Evolutionary conservation across 169 alveolate species (phyloP), one percentile per base, ranked within the genome.

Genomic region (Plasmodium coatneyi): DNA sequence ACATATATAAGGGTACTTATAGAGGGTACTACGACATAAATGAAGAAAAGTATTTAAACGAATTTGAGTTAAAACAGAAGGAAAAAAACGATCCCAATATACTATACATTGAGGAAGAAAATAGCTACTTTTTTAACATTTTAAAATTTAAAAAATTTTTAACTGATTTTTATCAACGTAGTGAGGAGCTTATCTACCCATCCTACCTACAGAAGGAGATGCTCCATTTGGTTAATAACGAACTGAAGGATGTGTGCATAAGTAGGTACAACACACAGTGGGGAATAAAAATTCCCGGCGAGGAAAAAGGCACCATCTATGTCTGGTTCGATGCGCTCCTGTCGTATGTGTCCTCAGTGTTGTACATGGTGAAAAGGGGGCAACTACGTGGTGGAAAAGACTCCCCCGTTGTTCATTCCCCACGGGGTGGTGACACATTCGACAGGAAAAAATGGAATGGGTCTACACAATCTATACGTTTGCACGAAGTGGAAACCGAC

Each of bases 261-360:
- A 95, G 96, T 70, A 74, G 97, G 80, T 93, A 95, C 39, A 95
- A 95, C 83, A 92, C 96, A 2, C 46, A 76, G 10, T 96, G 97
- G 97, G 97, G 97, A n/a, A 92, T 96, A 22, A 80, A 90, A 36
- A 89, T 95, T 4, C 91, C 95, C 10, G 72, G 56, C 36, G 98
- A 66, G 39, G 71, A 83, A n/a, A 96, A 89, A 9, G 97, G 97
- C n/a, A 94, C 97, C 28, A 92, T 98, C 74, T 97, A 98, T 84
- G 99, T 98, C 5, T 98, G 99, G 99, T 92, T 98, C 36, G 99
- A 98, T 91, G 99, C 99, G 5, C 86, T 98, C 22, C 70, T 96
- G 52, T 97, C 98, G 16, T 98, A 98, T 84, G 60, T 97, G n/a
- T 92, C 98, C 14, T 94, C 97, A 16, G 41, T 80, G 12, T 0